These are phyloP conservation scores for Trichoderma sp. DNA, from an alignment of 2,329 filamentous ascomycete species.

Conservation along the genomic window DNA sequence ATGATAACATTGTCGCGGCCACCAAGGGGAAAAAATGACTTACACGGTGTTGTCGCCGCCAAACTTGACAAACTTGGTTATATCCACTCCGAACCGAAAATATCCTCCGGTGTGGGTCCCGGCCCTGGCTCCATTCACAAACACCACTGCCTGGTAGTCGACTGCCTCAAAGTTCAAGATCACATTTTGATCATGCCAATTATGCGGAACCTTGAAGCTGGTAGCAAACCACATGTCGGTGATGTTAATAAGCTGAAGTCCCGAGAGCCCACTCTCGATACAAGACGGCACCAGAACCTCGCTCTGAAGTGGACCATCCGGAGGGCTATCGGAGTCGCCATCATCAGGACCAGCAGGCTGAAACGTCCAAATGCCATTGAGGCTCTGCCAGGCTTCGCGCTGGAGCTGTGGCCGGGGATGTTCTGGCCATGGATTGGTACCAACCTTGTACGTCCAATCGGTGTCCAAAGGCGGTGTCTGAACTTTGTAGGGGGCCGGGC, in stretches of 20 bases:
- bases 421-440: constrained; percentile 55
- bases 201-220: constrained; percentile 47
- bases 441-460: constrained; percentile 52
- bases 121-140: constrained; percentile 54
- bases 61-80: constrained; percentile 45
- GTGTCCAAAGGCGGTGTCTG: constrained; percentile 46
- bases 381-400: constrained; percentile 52
- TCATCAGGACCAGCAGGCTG: constrained; percentile 33
- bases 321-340: constrained; percentile 20
- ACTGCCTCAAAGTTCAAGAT: constrained; percentile 59
- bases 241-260: constrained; percentile 43
- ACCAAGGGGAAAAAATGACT: constrained; percentile 23
- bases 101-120: constrained; percentile 60
- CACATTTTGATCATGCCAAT: constrained; percentile 46
- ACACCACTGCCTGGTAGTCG: constrained; percentile 57
- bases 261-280: constrained; percentile 48
- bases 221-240: constrained; percentile 51
- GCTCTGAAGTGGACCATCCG: constrained; percentile 31
- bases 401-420: constrained; percentile 57
- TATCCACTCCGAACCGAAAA: constrained; percentile 59
- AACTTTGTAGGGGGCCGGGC: constrained; percentile 34
- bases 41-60: constrained; percentile 55
- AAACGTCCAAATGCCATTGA: constrained; percentile 60
- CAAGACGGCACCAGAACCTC: constrained; percentile 46
- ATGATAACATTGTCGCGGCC: background rate